These are phyloP conservation scores for Starmerella etchellsii DNA, from an alignment of 805 yeast species.

Conservation along the genomic window DNA sequence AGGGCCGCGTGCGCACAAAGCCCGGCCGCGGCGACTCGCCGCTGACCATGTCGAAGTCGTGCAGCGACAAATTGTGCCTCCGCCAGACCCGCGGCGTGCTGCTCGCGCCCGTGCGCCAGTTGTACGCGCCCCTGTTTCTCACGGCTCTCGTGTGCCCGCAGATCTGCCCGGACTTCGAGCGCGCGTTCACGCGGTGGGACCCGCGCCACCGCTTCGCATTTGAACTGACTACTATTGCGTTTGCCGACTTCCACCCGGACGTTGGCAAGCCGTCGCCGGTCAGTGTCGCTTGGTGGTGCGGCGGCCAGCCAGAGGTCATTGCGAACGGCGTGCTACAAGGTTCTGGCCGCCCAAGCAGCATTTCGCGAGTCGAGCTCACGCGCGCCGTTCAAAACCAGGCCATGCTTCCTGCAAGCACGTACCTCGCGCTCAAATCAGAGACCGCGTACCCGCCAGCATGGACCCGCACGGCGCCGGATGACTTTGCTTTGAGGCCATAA, in stretches of 20 bases:
- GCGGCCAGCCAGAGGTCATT: slow-evolving; percentile 16
- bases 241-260: slow-evolving; percentile 10
- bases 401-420: background rate
- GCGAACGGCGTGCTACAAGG: slow-evolving; percentile 21
- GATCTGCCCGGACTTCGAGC: slow-evolving; percentile 19
- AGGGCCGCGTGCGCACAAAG: slow-evolving; percentile 73
- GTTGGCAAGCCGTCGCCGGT: slow-evolving; percentile 13
- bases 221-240: slow-evolving; percentile 5
- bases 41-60: slow-evolving; percentile 63
- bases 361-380: slow-evolving; percentile 9
- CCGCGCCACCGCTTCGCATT: slow-evolving; percentile 13
- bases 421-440: slow-evolving; percentile 8
- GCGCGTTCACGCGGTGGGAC: slow-evolving; percentile 25
- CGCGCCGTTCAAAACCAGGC: background rate
- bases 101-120: slow-evolving; percentile 20
- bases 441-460: slow-evolving; percentile 18
- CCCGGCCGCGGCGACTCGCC: slow-evolving; percentile 82
- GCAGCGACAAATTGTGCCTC: slow-evolving; percentile 70
- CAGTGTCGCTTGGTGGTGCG: slow-evolving; percentile 17
- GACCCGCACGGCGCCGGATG: slow-evolving; percentile 17
- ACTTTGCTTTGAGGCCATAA: slow-evolving; percentile 2
- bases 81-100: slow-evolving; percentile 37
- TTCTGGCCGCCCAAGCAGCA: slow-evolving; percentile 11
- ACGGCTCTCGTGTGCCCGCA: slow-evolving; percentile 24
- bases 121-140: slow-evolving; percentile 23